Base-by-base conservation (phyloP, 495 filamentous ascomycete species). In the Collariella sp. region DNA sequence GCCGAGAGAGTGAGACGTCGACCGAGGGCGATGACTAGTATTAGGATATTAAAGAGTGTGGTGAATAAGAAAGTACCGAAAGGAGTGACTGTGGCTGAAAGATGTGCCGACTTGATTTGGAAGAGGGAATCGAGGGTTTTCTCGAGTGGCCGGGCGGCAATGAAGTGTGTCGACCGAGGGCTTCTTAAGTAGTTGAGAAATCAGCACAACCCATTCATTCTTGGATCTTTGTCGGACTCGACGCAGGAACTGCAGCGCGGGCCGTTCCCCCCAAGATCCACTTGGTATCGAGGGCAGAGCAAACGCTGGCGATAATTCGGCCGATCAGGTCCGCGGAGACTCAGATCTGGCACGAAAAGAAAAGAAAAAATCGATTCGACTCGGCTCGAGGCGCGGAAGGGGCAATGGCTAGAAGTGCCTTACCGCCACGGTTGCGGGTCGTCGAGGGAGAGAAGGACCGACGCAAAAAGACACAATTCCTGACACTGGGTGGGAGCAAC, bases 361-460 rank as follows among this genome's bases (percentile, higher is more conserved):
- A 61, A 46, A 55, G 52, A 13, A 19, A 38, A 26, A 54, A 31
- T 31, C 5, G 26, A 46, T 43, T 40, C 44, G 50, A 43, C 36
- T 20, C 42, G 43, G n/a, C 50, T 55, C 44, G 48, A 33, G 52
- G 44, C 46, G 42, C 11, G 48, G 34, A 40, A 29, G 43, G 23
- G 19, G 51, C 40, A 43, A 47, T 33, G 55, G 23, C 58, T 54
- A 38, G 60, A 61, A 70, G 74, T 79, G 75, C 77, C 82, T 84
- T 85, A 85, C 81, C 76, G 79, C 78, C 76, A 82, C 73, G 74
- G 75, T 79, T 73, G 70, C 65, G 74, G 74, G 68, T 67, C 70
- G 69, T 31, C n/a, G 34, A 40, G 40, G 45, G 62, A 45, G 45
- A 63, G 46, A 63, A 68, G 58, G 64, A 73, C 73, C 68, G 70